phyloP scores from a whole-genome alignment of 2,329 filamentous ascomycete genomes.

The Mariannaea elegans region DNA sequence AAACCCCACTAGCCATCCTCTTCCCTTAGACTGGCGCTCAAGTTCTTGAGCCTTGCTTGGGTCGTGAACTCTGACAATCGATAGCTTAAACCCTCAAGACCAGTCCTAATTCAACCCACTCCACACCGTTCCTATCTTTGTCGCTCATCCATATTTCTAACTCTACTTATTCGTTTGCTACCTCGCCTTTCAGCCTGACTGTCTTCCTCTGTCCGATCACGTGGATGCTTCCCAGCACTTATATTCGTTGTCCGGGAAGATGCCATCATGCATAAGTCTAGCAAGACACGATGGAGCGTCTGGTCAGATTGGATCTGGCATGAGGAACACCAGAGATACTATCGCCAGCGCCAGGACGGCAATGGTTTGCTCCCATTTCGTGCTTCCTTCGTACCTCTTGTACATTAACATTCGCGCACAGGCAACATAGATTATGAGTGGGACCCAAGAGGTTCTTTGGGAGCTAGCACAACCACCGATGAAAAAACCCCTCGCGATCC shows the following conservation, averaged over 20 bases:
- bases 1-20: constrained; percentile 37
- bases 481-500: constrained; percentile 37
- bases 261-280: constrained; percentile 41
- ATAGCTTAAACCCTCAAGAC: constrained; percentile 24
- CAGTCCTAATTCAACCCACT: constrained; percentile 10
- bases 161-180: neutral
- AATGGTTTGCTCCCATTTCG: constrained; percentile 37
- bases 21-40: constrained; percentile 16
- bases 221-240: constrained; percentile 16
- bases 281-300: constrained; percentile 31
- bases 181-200: neutral
- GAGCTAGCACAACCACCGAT: constrained; percentile 26
- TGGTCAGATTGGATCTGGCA: constrained; percentile 44
- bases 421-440: constrained; percentile 40
- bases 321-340: constrained; percentile 37
- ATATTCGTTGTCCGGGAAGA: constrained; percentile 34
- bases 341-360: constrained; percentile 39
- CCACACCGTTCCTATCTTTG: neutral
- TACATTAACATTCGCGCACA: constrained; percentile 25
- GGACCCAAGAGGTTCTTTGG: constrained; percentile 26
- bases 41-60: constrained; percentile 19
- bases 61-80: constrained; percentile 16
- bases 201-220: neutral
- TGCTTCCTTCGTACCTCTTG: neutral
- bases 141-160: constrained; percentile 4